Evolutionary conservation across 2,329 filamentous ascomycete species (phyloP).

Genomic region (Scopulariopsis brevicaulis): DNA sequence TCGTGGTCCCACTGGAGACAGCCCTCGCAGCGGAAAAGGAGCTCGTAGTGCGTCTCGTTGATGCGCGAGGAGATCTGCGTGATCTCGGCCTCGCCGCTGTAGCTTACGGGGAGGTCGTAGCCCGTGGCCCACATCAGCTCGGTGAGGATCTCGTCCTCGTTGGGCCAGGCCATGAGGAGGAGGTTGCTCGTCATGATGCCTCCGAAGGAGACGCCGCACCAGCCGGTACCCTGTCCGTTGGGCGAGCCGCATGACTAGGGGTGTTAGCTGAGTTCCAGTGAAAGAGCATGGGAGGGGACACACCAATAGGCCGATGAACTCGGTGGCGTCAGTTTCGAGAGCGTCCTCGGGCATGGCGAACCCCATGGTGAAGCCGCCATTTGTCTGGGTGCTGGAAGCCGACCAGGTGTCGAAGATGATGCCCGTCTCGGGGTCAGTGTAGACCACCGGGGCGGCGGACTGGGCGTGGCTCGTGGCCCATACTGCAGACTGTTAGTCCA

Average conservation of each 20-base stretch:
- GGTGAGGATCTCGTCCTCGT: slow-evolving; percentile 39
- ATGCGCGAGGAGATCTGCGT: slow-evolving; percentile 47
- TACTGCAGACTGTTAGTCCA: neutral
- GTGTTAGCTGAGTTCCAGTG: neutral
- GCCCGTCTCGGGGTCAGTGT: slow-evolving; percentile 33
- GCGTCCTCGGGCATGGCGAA: slow-evolving; percentile 39
- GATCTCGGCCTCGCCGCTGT: slow-evolving; percentile 49
- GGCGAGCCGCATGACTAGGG: slow-evolving; percentile 31
- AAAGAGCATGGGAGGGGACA: slow-evolving; percentile 8
- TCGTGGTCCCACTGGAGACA: slow-evolving; percentile 42
- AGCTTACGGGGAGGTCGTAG: slow-evolving; percentile 45
- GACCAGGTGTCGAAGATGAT: slow-evolving; percentile 41
- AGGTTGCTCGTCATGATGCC: slow-evolving; percentile 46
- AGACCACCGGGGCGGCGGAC: slow-evolving; percentile 11
- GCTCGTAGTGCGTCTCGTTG: slow-evolving; percentile 44
- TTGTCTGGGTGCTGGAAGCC: slow-evolving; percentile 19
- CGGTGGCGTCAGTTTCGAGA: slow-evolving; percentile 30
- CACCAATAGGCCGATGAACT: slow-evolving; percentile 49
- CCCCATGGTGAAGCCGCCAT: slow-evolving; percentile 38
- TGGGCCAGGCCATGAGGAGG: slow-evolving; percentile 45
- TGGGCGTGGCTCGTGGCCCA: slow-evolving; percentile 7
- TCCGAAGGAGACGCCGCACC: slow-evolving; percentile 44
- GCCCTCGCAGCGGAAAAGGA: slow-evolving; percentile 54
- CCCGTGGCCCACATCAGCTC: slow-evolving; percentile 45
- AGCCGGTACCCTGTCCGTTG: slow-evolving; percentile 34